phyloP scores from a whole-genome alignment of 331 rosid species.

The Saraca asoca region DNA sequence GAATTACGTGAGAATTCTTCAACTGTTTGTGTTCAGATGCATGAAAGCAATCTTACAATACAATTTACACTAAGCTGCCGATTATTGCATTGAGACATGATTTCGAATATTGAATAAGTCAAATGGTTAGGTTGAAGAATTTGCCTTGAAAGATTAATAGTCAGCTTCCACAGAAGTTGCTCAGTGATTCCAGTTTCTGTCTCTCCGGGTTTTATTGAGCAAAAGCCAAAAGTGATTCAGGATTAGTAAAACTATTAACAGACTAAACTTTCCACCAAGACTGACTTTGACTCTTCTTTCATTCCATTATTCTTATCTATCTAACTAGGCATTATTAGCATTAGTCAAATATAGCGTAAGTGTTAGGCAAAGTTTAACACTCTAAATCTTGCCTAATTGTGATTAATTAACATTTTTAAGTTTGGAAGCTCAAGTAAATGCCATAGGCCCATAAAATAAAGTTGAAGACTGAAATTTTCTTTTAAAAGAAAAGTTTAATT shows the following conservation, averaged over 20 bases:
- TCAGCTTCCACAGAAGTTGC: too few relatives aligned
- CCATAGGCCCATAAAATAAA: neutral
- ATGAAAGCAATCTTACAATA: too few relatives aligned
- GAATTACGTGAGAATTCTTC: too few relatives aligned
- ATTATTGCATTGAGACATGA: too few relatives aligned
- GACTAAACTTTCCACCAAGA: neutral
- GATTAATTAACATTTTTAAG: conserved; percentile 34
- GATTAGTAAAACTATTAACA: neutral
- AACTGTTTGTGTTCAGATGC: too few relatives aligned
- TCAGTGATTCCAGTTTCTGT: neutral
- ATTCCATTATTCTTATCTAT: conserved; percentile 9
- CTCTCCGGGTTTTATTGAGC: neutral
- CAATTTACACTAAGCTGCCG: too few relatives aligned
- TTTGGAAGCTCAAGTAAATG: conserved; percentile 45
- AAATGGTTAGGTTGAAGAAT: too few relatives aligned
- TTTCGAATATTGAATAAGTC: too few relatives aligned
- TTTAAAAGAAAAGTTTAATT: neutral
- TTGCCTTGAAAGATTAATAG: too few relatives aligned
- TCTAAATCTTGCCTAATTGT: conserved; percentile 32
- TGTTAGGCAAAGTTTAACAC: conserved; percentile 42
- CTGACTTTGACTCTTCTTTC: conserved; percentile 15
- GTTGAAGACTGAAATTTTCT: neutral
- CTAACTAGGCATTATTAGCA: neutral
- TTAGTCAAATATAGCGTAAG: conserved; percentile 48
- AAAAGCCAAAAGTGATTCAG: neutral